Evolutionary conservation across 495 filamentous ascomycete genomes (phyloP), one percentile per base, ranked within the genome.

Genomic region (Apiosordaria backusii): DNA sequence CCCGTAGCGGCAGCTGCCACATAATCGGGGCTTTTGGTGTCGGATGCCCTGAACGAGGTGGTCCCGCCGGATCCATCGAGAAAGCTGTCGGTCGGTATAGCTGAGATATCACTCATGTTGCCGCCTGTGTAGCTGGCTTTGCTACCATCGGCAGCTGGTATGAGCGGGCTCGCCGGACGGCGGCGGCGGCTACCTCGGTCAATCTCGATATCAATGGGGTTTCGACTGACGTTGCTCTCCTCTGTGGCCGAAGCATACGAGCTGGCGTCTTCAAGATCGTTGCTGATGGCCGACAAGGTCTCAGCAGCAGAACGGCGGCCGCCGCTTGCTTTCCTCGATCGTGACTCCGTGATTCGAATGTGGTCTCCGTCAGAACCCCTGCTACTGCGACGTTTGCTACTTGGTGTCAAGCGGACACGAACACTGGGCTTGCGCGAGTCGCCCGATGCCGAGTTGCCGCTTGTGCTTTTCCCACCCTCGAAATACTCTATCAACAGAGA

Each of bases 401-500:
- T 95, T 29, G 96, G 95, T 40, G 93, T 97, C 60, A 99, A 87
- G 71, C 94, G 92, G 63, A 99, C 95, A 70, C 95, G 88, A 54
- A 99, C 95, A 79, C 93, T 97, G 2, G 95, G 96, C 66, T 92
- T 79, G 83, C 89, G 80, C 58, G 80, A 74, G 78, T 83, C 62
- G 81, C 81, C 69, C 60, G 80, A 74, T 52, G 78, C 68, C 52
- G 86, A 83, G 35, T 79, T 73, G 62, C 63, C 71, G 59, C 52
- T 66, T 15, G 22, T 23, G 63, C 81, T 80, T 76, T 95, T 97
- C 61, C 91, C 89, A 70, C 87, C 92, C 78, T 97, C 93, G 74
- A 97, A 99, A 77, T 97, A 97, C 78, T 99, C 95, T 74, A 99
- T 99, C 74, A 99, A 82, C 60, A 99, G 85, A 60, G 92, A 96